Evolutionary conservation across 805 yeast species (phyloP).

Genomic region (Wickerhamiella vanderwaltii): DNA sequence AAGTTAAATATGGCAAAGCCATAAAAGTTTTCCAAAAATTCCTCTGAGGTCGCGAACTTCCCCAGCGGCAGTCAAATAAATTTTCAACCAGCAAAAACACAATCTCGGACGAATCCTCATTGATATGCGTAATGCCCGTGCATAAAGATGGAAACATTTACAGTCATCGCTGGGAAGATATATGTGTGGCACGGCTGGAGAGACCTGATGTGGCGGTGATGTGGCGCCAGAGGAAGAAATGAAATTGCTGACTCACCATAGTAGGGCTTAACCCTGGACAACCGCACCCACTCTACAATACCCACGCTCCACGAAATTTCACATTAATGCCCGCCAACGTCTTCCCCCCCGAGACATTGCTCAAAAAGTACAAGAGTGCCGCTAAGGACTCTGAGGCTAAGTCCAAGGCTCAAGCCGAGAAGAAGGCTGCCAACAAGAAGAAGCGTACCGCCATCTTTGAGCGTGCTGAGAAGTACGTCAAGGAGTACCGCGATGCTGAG

Average conservation of each 20-base stretch:
- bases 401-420: constrained; percentile 36
- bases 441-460: constrained; percentile 48
- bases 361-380: constrained; percentile 48
- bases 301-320: constrained; percentile 9
- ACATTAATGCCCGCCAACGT: constrained; percentile 20
- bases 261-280: constrained; percentile 1
- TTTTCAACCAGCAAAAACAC: constrained; percentile 99
- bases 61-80: constrained; percentile 77
- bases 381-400: constrained; percentile 45
- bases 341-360: constrained; percentile 44
- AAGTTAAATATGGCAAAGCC: neutral
- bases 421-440: constrained; percentile 27
- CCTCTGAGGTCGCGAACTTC: constrained; percentile 28
- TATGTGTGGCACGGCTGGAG: no score
- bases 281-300: constrained; percentile 8
- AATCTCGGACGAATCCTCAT: constrained; percentile 99
- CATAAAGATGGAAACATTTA: constrained; percentile 73
- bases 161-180: no score
- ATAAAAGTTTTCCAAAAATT: constrained; percentile 22
- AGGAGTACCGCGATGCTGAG: constrained; percentile 89
- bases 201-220: no score
- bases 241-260: neutral
- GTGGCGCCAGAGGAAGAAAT: no score
- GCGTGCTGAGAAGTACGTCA: constrained; percentile 93
- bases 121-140: constrained; percentile 99